Evolutionary conservation across 768 basidiomycete species (phyloP).

Genomic region (Leccinum boreale): DNA sequence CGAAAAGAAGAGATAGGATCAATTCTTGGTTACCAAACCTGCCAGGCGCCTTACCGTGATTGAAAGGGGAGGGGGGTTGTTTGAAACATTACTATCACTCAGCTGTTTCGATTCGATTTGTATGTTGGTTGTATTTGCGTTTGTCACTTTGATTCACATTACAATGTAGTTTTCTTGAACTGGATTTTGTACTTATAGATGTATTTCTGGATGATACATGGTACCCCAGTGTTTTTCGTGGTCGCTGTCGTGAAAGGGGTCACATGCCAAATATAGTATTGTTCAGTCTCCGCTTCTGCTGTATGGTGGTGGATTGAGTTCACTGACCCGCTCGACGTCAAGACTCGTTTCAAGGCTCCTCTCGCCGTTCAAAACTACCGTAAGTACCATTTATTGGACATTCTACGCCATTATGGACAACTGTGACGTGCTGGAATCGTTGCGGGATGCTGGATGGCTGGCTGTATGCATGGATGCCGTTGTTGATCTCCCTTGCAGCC

Average conservation of each 20-base stretch:
- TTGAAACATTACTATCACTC: neutral
- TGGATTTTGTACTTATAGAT: neutral
- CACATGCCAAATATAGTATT: conserved; percentile 7
- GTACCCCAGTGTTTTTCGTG: too few relatives aligned
- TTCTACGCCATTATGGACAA: conserved; percentile 6
- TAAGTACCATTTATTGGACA: conserved; percentile 19
- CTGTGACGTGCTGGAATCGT: neutral
- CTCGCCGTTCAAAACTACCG: conserved; percentile 16
- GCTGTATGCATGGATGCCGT: conserved; percentile 26
- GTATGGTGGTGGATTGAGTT: conserved; percentile 12
- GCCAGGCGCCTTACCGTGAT: conserved; percentile 5
- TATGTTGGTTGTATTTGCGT: neutral
- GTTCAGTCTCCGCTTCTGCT: conserved; percentile 24
- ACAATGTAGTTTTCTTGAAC: neutral
- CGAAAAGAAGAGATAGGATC: neutral
- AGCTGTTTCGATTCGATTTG: conserved; percentile 4
- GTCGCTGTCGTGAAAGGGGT: conserved; percentile 2
- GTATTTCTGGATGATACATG: neutral
- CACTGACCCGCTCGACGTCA: conserved; percentile 37
- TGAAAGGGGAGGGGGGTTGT: conserved; percentile 2
- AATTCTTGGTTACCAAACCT: neutral
- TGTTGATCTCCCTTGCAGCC: conserved; percentile 26
- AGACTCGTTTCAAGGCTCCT: conserved; percentile 31
- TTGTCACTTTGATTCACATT: neutral
- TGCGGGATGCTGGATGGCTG: conserved; percentile 34